Conservation (phyloP, 2,329 filamentous ascomycete genomes). For the Neofusicoccum cordaticola region DNA sequence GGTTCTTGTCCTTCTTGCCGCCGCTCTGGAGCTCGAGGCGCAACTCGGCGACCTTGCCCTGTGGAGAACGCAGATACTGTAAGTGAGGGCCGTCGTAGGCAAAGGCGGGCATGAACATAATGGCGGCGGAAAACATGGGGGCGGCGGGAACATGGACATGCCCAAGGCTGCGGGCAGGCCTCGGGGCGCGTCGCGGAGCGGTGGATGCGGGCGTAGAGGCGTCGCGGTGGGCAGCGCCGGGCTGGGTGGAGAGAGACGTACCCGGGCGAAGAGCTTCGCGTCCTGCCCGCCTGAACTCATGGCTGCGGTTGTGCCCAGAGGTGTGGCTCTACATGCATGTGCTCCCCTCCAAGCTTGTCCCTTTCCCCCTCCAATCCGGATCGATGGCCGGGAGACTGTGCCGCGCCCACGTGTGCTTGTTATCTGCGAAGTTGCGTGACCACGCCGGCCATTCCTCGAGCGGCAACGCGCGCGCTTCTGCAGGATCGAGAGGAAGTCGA, state of each 20-base stretch:
- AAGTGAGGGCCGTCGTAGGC: constrained; percentile 45
- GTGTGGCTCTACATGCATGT: constrained; percentile 16
- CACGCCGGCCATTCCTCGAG: constrained; percentile 10
- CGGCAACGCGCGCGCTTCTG: not conserved
- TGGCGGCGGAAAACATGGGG: constrained; percentile 14
- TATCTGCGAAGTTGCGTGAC: constrained; percentile 15
- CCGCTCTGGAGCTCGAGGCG: constrained; percentile 90
- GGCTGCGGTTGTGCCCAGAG: constrained; percentile 28
- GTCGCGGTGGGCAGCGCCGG: constrained; percentile 25
- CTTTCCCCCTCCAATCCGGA: constrained; percentile 17
- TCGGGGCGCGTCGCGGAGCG: not conserved
- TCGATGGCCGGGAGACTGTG: not conserved
- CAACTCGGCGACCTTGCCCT: constrained; percentile 99
- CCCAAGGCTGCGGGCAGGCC: not conserved
- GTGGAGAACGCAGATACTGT: constrained; percentile 50
- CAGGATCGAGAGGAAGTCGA: not conserved
- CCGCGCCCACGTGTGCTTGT: constrained; percentile 7
- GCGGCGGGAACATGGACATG: not conserved
- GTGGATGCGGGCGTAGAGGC: constrained; percentile 19
- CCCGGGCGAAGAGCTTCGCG: constrained; percentile 98
- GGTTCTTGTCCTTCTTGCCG: constrained; percentile 97
- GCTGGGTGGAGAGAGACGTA: constrained; percentile 51
- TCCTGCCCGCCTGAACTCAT: constrained; percentile 78
- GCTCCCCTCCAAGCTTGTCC: constrained; percentile 16
- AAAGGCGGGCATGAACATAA: constrained; percentile 40